These are phyloP conservation scores for Chaetomidium leptoderma DNA, from an alignment of 495 filamentous ascomycete genomes.

Conservation along the genomic window DNA sequence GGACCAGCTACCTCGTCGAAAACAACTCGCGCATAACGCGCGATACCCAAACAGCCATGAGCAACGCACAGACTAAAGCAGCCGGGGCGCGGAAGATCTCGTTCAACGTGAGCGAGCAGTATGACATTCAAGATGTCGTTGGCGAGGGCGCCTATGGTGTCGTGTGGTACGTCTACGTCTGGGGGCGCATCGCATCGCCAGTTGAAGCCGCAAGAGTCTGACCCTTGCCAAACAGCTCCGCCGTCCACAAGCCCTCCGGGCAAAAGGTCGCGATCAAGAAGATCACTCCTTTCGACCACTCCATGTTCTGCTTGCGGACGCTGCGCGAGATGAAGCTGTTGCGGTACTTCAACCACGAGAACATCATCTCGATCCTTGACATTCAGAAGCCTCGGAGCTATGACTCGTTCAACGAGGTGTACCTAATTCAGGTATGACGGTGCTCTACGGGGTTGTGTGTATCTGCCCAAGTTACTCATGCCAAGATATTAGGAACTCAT, in stretches of 20 bases:
- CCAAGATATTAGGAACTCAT: conserved; percentile 74
- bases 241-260: conserved; percentile 94
- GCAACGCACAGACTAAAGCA: conserved; percentile 29
- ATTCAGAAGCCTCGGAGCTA: conserved; percentile 97
- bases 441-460: background rate
- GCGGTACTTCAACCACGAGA: conserved; percentile 99
- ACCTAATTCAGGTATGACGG: conserved; percentile 83
- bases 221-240: conserved; percentile 60
- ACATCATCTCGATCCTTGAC: conserved; percentile 98
- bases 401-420: conserved; percentile 95
- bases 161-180: conserved; percentile 69
- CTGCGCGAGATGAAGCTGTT: conserved; percentile 99
- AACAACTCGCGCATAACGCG: background rate
- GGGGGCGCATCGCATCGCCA: background rate
- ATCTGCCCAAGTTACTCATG: background rate
- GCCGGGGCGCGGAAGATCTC: conserved; percentile 88
- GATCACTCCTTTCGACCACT: conserved; percentile 98
- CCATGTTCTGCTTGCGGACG: conserved; percentile 97
- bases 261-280: conserved; percentile 99
- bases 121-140: conserved; percentile 98
- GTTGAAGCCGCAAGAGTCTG: conserved; percentile 8
- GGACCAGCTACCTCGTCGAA: background rate
- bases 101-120: conserved; percentile 99
- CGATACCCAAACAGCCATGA: conserved; percentile 23
- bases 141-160: conserved; percentile 99